Evolutionary conservation across 148 eudicot genomes (phyloP), one percentile per base, ranked within the genome.

Genomic region (Rhododendron vialii): DNA sequence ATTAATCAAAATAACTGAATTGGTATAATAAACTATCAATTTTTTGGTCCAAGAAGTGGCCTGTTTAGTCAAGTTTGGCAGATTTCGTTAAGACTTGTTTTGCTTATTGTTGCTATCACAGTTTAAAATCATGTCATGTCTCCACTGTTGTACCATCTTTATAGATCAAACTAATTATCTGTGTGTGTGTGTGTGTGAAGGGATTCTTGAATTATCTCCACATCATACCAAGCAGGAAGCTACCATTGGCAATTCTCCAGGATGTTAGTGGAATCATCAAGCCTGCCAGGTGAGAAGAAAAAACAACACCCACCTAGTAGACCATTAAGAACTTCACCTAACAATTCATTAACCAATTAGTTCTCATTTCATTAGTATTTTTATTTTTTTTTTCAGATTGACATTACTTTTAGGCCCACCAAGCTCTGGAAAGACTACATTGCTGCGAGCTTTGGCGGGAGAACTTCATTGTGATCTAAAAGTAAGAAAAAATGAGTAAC

Each of bases 331-430:
- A 67, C 78, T 87, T 28, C 43, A n/a, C 73, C 73, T 8, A 24
- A 14, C 36, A 33, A 3, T 35, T 67, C 15, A 3, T 67, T 63
- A 2, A 71, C 35, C 38, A 71, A 28, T 9, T 87, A 28, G 76
- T 30, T 28, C 38, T 71, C 38, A 33, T 71, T 86, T 71, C 35
- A 67, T 30, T 3, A 30, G 17, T 30, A 4, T 14, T 30, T 65
- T n/a, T n/a, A n/a, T 26, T 17, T 55, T 53, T 14, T 0, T 24
- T 61, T 87, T 86, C 92, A 95, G 98, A 87, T 89, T 93, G 94
- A 55, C 98, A 51, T 89, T 96, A 82, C 94, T 95, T 69, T 88
- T 94, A 84, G 99, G 99, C 14, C 99, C 98, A 22, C 99, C 99
- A 36, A 90, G 94, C 55, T 96, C 97, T 6, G 99, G 99, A 20